phyloP scores from a whole-genome alignment of 2,329 filamentous ascomycete species.

The Microdochium paspali region DNA sequence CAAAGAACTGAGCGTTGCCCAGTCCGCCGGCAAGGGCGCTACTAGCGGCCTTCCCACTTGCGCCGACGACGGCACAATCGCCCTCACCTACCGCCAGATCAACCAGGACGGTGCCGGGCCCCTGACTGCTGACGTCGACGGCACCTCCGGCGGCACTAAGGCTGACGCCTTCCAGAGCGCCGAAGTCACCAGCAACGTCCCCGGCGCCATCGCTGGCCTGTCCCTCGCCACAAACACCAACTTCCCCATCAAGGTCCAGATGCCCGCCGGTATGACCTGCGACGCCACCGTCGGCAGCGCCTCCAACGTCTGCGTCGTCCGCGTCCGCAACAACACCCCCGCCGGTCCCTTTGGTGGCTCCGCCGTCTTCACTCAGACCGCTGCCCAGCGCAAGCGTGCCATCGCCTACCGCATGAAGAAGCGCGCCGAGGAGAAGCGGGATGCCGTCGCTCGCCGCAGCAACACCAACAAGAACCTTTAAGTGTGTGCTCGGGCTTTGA shows the following conservation, averaged over 20 bases:
- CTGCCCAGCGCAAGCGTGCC: slow-evolving; percentile 50
- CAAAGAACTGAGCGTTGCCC: slow-evolving; percentile 42
- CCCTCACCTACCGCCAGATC: slow-evolving; percentile 59
- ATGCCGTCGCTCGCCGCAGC: background rate
- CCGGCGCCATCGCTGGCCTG: slow-evolving; percentile 48
- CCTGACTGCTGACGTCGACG: slow-evolving; percentile 49
- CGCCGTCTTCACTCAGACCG: slow-evolving; percentile 53
- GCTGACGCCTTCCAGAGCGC: slow-evolving; percentile 49
- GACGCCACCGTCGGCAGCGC: slow-evolving; percentile 48
- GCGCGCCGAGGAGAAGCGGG: slow-evolving; percentile 13
- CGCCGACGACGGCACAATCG: slow-evolving; percentile 48
- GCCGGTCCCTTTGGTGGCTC: slow-evolving; percentile 61
- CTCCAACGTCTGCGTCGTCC: slow-evolving; percentile 54
- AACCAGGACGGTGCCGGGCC: slow-evolving; percentile 64
- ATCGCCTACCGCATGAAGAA: slow-evolving; percentile 40
- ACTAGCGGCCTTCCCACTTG: slow-evolving; percentile 48
- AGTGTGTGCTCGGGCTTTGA: background rate
- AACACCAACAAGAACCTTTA: background rate
- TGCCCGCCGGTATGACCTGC: slow-evolving; percentile 61
- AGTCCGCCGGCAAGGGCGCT: slow-evolving; percentile 44
- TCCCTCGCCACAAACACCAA: slow-evolving; percentile 52
- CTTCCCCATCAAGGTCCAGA: slow-evolving; percentile 55
- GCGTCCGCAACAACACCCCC: slow-evolving; percentile 50
- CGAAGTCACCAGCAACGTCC: slow-evolving; percentile 50
- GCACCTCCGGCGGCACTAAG: slow-evolving; percentile 54